These are phyloP conservation scores for Globisporangium sylvaticum DNA, from an alignment of 352 stramenopile genomes.

Conservation along the genomic window DNA sequence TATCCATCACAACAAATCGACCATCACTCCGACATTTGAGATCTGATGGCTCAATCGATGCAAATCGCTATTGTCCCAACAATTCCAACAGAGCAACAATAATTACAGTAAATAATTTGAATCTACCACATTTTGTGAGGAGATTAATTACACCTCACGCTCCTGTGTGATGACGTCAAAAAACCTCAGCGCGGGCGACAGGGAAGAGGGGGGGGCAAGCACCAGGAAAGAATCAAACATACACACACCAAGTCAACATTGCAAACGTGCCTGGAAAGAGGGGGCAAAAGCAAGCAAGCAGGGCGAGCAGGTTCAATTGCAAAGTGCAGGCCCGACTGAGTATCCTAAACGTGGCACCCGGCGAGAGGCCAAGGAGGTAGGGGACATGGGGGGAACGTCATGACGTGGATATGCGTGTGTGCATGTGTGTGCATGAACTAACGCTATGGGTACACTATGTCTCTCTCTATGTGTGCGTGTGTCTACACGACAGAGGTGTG, in stretches of 20 bases:
- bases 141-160: not conserved
- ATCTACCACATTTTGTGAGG: not conserved
- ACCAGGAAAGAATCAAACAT: not conserved
- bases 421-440: not conserved
- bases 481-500: not conserved
- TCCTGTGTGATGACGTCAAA: not conserved
- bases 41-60: not conserved
- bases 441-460: not conserved
- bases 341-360: conserved; percentile 18
- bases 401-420: not conserved
- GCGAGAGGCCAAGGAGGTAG: conserved; percentile 12
- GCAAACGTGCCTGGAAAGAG: not conserved
- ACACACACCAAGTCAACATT: not conserved
- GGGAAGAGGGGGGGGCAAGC: not conserved
- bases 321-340: conserved; percentile 1
- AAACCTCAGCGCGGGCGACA: not conserved
- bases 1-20: not conserved
- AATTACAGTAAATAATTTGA: not conserved
- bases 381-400: not conserved
- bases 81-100: not conserved
- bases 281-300: not conserved
- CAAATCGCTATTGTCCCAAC: not conserved
- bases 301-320: not conserved
- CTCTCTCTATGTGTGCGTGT: not conserved
- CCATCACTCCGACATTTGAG: not conserved